These are phyloP conservation scores for Gaertneriomyces sp. DNA, from an alignment of 192 early-diverging fungal species.

Conservation along the genomic window DNA sequence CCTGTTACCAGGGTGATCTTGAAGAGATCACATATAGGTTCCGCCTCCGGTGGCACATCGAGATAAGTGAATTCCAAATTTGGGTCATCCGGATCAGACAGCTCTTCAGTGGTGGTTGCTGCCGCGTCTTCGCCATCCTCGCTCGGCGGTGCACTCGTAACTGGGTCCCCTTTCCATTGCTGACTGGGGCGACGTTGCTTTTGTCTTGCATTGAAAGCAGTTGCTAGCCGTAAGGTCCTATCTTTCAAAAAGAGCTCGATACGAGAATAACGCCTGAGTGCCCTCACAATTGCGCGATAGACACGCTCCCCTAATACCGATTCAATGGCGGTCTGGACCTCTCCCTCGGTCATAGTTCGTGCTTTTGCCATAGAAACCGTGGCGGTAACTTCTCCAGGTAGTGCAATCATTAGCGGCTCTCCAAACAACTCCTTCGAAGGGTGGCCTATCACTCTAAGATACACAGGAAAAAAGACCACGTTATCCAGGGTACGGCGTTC, in stretches of 20 bases:
- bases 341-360: too few species aligned
- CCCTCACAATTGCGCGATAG: slow-evolving; percentile 27
- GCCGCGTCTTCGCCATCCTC: not conserved
- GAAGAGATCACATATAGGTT: slow-evolving; percentile 19
- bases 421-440: not conserved
- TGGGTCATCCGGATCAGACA: not conserved
- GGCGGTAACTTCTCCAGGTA: not conserved
- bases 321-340: too few species aligned
- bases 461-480: slow-evolving; percentile 7
- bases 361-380: too few species aligned
- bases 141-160: not conserved
- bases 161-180: too few species aligned
- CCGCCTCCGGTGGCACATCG: not conserved
- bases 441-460: not conserved
- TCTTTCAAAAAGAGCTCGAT: slow-evolving; percentile 4
- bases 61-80: not conserved
- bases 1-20: not conserved
- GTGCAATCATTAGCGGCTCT: slow-evolving; percentile 9
- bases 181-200: not conserved
- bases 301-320: not conserved
- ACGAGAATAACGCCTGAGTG: slow-evolving; percentile 23
- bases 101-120: too few species aligned
- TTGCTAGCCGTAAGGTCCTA: not conserved
- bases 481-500: slow-evolving; percentile 6
- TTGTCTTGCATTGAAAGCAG: slow-evolving; percentile 1